Percentiles rank a stretch among this genome's conserved stretches.
These are phyloP conservation scores for Cicer yamashitae DNA, from an alignment of 306 rosid species.

Conservation along the genomic window DNA sequence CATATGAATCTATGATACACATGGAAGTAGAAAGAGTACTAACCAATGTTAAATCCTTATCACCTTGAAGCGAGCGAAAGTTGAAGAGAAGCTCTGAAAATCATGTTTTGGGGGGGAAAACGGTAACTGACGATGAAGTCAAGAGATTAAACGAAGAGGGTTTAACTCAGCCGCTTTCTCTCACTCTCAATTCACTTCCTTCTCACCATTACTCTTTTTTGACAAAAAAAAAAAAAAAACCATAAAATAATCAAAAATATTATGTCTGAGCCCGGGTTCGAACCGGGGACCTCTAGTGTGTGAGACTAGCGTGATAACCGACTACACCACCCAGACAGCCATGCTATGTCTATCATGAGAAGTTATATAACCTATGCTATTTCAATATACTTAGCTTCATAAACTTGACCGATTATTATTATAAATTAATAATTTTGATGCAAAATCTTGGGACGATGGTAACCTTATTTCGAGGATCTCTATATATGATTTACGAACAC, in stretches of 20 bases:
- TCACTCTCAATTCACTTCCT: too few relatives aligned
- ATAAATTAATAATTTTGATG: neutral
- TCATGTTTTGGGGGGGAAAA: slow-evolving; percentile 45
- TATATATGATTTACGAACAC: neutral
- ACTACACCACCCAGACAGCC: slow-evolving; percentile 64
- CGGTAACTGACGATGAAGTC: neutral
- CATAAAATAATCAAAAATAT: too few relatives aligned
- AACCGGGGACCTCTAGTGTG: slow-evolving; percentile 75
- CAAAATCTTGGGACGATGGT: neutral
- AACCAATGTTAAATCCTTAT: slow-evolving; percentile 46
- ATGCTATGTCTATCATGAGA: rapidly evolving
- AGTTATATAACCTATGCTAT: rapidly evolving
- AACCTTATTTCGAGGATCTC: neutral
- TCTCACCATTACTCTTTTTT: too few relatives aligned
- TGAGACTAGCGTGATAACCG: slow-evolving; percentile 72
- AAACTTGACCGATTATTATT: too few relatives aligned
- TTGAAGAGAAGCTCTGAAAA: slow-evolving; percentile 36
- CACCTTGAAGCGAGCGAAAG: slow-evolving; percentile 54
- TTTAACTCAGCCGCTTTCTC: slow-evolving; percentile 5
- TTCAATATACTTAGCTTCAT: too few relatives aligned
- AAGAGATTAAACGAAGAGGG: slow-evolving; percentile 33
- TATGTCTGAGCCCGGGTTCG: slow-evolving; percentile 70
- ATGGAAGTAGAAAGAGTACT: slow-evolving; percentile 5
- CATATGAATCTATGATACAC: neutral
- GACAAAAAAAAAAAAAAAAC: neutral